These are phyloP conservation scores for Candida xyloterini DNA, from an alignment of 805 yeast species.

Conservation along the genomic window DNA sequence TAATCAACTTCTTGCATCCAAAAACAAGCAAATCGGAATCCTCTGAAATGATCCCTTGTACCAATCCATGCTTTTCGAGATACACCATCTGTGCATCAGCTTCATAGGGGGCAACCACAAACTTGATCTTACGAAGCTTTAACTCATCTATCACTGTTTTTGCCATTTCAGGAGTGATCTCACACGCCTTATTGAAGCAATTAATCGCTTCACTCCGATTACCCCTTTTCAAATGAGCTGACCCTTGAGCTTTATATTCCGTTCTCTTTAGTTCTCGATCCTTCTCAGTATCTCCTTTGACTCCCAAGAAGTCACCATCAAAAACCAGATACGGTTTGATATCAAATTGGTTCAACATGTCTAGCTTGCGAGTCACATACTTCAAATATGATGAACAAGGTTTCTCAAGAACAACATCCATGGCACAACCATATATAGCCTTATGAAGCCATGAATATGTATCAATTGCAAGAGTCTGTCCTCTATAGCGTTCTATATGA, in stretches of 20 bases:
- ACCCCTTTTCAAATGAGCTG: neutral
- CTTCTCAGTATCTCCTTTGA: constrained; percentile 69
- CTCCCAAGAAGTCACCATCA: constrained; percentile 86
- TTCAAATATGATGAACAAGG: constrained; percentile 73
- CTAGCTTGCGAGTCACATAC: constrained; percentile 63
- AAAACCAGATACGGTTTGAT: constrained; percentile 85
- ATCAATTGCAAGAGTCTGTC: constrained; percentile 85
- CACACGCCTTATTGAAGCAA: constrained; percentile 71
- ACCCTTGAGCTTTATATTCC: constrained; percentile 43
- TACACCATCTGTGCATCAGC: constrained; percentile 97
- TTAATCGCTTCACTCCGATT: neutral
- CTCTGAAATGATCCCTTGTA: constrained; percentile 86
- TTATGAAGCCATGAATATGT: constrained; percentile 96
- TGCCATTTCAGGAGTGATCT: constrained; percentile 89
- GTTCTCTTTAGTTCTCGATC: constrained; percentile 59
- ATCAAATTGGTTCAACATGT: constrained; percentile 62
- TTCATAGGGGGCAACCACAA: constrained; percentile 95
- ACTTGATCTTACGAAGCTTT: constrained; percentile 53
- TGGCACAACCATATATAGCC: constrained; percentile 78
- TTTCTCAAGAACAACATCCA: constrained; percentile 66
- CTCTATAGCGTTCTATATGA: constrained; percentile 58
- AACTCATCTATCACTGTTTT: constrained; percentile 75
- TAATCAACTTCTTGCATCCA: constrained; percentile 74
- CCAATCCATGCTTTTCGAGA: constrained; percentile 68
- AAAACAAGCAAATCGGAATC: constrained; percentile 91